A percentile compares a stretch with the other conserved stretches of the same genome.
Evolutionary conservation across 768 basidiomycete genomes (phyloP).

Genomic region (Mycena floridula): DNA sequence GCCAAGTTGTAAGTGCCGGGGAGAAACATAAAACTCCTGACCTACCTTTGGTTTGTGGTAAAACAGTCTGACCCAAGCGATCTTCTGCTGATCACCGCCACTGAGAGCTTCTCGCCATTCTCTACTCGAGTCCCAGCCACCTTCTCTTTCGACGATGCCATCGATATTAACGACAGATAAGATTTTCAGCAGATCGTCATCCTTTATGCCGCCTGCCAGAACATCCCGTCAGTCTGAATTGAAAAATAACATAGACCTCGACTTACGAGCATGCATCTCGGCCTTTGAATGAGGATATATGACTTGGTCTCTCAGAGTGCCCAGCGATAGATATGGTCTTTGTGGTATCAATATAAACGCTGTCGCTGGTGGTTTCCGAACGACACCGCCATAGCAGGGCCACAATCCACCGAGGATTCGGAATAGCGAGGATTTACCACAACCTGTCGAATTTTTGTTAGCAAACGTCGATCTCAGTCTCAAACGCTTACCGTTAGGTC

Average conservation of each 20-base stretch:
- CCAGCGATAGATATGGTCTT: slow-evolving; percentile 89
- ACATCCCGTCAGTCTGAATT: slow-evolving; percentile 4
- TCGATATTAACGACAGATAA: slow-evolving; percentile 81
- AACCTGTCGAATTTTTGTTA: slow-evolving; percentile 35
- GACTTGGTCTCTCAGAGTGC: slow-evolving; percentile 92
- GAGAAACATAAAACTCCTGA: slow-evolving; percentile 5
- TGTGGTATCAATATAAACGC: slow-evolving; percentile 96
- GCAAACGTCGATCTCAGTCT: slow-evolving; percentile 1
- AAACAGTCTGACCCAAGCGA: slow-evolving; percentile 95
- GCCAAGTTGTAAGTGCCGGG: slow-evolving; percentile 1
- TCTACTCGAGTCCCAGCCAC: slow-evolving; percentile 87
- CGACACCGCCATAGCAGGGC: slow-evolving; percentile 76
- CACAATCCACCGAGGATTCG: slow-evolving; percentile 96
- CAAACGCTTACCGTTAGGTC: slow-evolving; percentile 70
- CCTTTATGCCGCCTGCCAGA: slow-evolving; percentile 57
- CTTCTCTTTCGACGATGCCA: slow-evolving; percentile 83
- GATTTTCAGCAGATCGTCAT: slow-evolving; percentile 66
- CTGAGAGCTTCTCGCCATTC: slow-evolving; percentile 94
- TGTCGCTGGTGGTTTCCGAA: slow-evolving; percentile 82
- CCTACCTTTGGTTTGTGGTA: slow-evolving; percentile 89
- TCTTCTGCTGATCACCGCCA: slow-evolving; percentile 95
- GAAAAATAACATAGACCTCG: not conserved
- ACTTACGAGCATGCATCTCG: slow-evolving; percentile 75
- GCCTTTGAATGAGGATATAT: slow-evolving; percentile 86
- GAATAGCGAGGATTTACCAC: slow-evolving; percentile 89